Evolutionary conservation across 441 rosid species (phyloP).

Genomic region (Erysimum cheiri): DNA sequence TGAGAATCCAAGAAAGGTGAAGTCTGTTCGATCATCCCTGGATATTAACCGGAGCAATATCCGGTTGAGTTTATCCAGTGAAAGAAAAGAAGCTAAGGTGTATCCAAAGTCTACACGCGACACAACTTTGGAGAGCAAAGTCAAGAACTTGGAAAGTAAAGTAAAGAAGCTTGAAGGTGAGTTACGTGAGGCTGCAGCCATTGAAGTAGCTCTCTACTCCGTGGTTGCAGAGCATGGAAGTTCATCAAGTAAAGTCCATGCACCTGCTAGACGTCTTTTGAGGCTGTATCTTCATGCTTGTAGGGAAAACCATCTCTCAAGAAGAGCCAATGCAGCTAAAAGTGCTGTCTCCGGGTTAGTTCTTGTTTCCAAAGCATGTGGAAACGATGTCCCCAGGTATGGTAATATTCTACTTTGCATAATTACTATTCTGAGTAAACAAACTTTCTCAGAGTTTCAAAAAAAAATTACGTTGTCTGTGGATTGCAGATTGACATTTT

Average conservation of each 20-base stretch:
- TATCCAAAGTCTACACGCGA: constrained; percentile 52
- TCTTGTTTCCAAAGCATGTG: constrained; percentile 92
- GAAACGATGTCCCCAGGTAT: constrained; percentile 97
- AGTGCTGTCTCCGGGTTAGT: constrained; percentile 83
- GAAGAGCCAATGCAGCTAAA: constrained; percentile 83
- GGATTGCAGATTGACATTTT: constrained; percentile 80
- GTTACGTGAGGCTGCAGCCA: constrained; percentile 90
- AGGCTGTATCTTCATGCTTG: constrained; percentile 85
- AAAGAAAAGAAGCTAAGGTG: constrained; percentile 57
- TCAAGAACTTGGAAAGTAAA: constrained; percentile 72
- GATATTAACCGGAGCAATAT: constrained; percentile 57
- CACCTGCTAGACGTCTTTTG: constrained; percentile 95
- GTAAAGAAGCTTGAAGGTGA: constrained; percentile 88
- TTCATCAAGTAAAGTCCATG: constrained; percentile 90
- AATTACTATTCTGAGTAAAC: constrained; percentile 3
- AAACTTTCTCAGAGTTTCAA: background rate
- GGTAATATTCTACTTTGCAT: constrained; percentile 15
- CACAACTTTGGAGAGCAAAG: constrained; percentile 59
- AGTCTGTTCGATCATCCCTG: constrained; percentile 75
- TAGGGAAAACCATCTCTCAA: constrained; percentile 55
- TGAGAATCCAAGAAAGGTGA: constrained; percentile 68
- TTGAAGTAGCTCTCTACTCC: constrained; percentile 88
- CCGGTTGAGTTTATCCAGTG: constrained; percentile 47
- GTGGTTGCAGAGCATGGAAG: constrained; percentile 94
- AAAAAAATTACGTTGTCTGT: background rate